These are phyloP conservation scores for Clonostachys rhizophaga DNA, from an alignment of 2,329 filamentous ascomycete genomes.

Conservation along the genomic window DNA sequence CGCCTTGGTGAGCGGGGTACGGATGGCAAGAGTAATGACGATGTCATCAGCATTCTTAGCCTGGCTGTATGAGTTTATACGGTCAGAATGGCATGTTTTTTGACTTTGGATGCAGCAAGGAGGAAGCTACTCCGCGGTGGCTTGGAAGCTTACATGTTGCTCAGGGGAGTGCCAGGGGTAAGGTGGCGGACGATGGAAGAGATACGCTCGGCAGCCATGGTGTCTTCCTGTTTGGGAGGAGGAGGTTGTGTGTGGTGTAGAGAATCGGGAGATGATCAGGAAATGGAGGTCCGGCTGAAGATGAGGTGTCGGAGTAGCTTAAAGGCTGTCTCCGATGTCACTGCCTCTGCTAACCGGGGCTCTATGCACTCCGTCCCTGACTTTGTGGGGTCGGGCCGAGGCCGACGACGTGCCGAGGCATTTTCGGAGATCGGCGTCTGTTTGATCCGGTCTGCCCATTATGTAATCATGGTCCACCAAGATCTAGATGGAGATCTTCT, in stretches of 20 bases:
- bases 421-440: too few species aligned
- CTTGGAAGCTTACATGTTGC: conserved; percentile 64
- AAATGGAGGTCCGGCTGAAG: too few species aligned
- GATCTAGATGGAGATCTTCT: too few species aligned
- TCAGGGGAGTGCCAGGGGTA: conserved; percentile 66
- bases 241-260: neutral
- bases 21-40: conserved; percentile 88
- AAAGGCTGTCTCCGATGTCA: too few species aligned
- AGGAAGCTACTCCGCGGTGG: neutral
- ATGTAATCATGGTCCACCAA: too few species aligned
- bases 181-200: conserved; percentile 85
- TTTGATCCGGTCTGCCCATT: too few species aligned
- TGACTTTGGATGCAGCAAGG: neutral
- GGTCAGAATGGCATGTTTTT: neutral
- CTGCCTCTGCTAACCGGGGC: too few species aligned
- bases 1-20: conserved; percentile 85
- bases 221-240: conserved; percentile 11
- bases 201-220: conserved; percentile 81
- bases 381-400: too few species aligned
- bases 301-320: too few species aligned
- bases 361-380: too few species aligned
- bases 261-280: neutral
- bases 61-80: conserved; percentile 47
- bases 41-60: conserved; percentile 94
- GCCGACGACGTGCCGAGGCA: too few species aligned